Percentiles rank a stretch among this genome's conserved stretches.
phyloP scores from a whole-genome alignment of 176 grass and related monocot species.

The Bolboschoenus planiculmis region DNA sequence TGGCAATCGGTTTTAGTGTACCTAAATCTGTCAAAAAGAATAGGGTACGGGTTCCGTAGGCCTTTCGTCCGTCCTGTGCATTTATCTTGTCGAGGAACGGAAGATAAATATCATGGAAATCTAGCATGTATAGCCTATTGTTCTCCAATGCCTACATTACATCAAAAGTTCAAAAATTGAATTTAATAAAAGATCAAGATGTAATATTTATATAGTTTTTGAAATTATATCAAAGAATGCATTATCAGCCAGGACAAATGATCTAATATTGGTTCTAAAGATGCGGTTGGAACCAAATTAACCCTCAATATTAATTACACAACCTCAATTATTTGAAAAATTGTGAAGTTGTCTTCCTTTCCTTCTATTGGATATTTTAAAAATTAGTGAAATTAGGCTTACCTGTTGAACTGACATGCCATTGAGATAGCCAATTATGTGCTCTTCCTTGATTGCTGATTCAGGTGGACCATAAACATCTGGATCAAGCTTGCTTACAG shows the following conservation, averaged over 20 bases:
- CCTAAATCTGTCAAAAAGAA: slow-evolving; percentile 64
- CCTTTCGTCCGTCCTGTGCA: slow-evolving; percentile 74
- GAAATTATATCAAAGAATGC: neutral
- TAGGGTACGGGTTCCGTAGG: slow-evolving; percentile 78
- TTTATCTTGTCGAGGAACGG: slow-evolving; percentile 87
- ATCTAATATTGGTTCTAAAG: neutral
- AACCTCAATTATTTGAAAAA: neutral
- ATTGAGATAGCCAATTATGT: slow-evolving; percentile 61
- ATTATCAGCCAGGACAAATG: neutral
- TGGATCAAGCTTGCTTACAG: slow-evolving; percentile 54
- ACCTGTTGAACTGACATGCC: slow-evolving; percentile 81
- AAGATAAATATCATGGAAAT: slow-evolving; percentile 83
- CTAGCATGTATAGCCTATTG: slow-evolving; percentile 68
- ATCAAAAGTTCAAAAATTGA: neutral
- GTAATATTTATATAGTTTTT: neutral
- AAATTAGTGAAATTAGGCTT: neutral
- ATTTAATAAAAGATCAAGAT: neutral
- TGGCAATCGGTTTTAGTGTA: slow-evolving; percentile 81
- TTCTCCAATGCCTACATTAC: slow-evolving; percentile 39
- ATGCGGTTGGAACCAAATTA: neutral
- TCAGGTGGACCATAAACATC: slow-evolving; percentile 44
- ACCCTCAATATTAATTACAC: neutral
- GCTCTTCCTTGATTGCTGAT: slow-evolving; percentile 87
- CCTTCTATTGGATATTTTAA: neutral
- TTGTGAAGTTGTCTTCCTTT: neutral